A percentile compares a stretch with the other conserved stretches of the same genome.
These are phyloP conservation scores for Hsuehochloa calcarea DNA, from an alignment of 176 grass and related monocot genomes.

Conservation along the genomic window DNA sequence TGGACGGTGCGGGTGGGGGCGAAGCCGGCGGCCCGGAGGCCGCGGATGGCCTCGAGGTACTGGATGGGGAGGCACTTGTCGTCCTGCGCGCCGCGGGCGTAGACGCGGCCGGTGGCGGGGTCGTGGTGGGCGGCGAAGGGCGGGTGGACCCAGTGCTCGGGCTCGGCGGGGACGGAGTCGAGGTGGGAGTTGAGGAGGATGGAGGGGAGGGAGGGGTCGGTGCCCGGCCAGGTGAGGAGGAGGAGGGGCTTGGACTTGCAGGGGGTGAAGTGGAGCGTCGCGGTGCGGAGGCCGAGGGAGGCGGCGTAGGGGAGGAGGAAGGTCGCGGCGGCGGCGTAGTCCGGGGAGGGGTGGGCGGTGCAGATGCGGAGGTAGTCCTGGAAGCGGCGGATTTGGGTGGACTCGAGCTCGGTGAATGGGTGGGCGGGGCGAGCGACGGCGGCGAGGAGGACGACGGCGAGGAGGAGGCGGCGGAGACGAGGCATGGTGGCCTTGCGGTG, in stretches of 20 bases:
- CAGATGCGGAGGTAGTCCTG: conserved; percentile 79
- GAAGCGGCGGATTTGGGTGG: conserved; percentile 57
- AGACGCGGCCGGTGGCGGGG: conserved; percentile 54
- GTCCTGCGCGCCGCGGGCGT: conserved; percentile 79
- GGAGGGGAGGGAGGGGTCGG: conserved; percentile 67
- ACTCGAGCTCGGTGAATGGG: conserved; percentile 50
- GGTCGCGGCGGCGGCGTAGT: conserved; percentile 60
- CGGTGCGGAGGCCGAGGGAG: conserved; percentile 53
- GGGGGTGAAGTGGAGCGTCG: conserved; percentile 52
- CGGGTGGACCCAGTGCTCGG: conserved; percentile 56
- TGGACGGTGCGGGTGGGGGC: conserved; percentile 66
- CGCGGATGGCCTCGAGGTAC: conserved; percentile 89
- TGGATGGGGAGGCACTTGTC: conserved; percentile 94
- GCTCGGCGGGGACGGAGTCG: conserved; percentile 78
- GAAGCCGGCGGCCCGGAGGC: conserved; percentile 56
- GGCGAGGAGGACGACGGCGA: conserved; percentile 26
- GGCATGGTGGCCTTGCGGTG: not conserved
- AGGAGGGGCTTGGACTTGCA: conserved; percentile 68
- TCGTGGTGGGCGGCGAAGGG: conserved; percentile 66
- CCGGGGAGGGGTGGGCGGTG: conserved; percentile 66
- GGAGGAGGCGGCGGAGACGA: not conserved
- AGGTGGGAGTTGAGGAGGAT: conserved; percentile 92
- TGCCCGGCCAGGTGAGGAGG: conserved; percentile 73
- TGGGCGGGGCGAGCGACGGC: not conserved
- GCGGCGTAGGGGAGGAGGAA: conserved; percentile 71